Percentiles rank a stretch among this genome's conserved stretches.
phyloP scores from a whole-genome alignment of 768 basidiomycete species.

The Auricularia auricula-judae region DNA sequence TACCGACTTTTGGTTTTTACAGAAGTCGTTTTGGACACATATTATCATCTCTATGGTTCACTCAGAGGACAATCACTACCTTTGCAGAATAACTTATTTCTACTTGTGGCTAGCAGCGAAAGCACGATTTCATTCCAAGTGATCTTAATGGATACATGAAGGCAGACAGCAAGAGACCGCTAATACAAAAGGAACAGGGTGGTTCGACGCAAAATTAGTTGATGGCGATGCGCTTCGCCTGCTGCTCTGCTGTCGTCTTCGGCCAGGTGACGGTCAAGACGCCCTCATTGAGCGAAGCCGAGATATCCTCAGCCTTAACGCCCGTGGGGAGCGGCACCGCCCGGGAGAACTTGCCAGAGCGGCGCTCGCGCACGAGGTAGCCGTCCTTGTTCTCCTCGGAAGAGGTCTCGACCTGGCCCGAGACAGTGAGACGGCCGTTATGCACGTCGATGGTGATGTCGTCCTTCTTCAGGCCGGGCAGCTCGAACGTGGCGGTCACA shows the following conservation, averaged over 20 bases:
- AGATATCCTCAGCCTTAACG: slow-evolving; percentile 28
- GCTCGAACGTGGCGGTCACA: slow-evolving; percentile 45
- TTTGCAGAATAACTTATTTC: too few relatives aligned
- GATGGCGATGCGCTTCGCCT: not conserved
- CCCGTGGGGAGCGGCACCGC: slow-evolving; percentile 37
- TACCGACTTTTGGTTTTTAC: too few relatives aligned
- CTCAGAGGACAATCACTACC: too few relatives aligned
- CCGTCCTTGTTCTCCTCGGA: slow-evolving; percentile 20
- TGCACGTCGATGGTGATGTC: slow-evolving; percentile 23
- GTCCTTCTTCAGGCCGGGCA: slow-evolving; percentile 43
- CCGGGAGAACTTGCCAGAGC: slow-evolving; percentile 40
- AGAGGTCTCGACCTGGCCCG: slow-evolving; percentile 29
- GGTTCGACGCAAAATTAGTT: not conserved
- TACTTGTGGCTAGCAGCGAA: too few relatives aligned
- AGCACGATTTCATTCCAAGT: too few relatives aligned
- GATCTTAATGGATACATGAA: not conserved
- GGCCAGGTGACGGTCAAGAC: slow-evolving; percentile 43
- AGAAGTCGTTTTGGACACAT: too few relatives aligned
- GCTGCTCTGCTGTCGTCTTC: slow-evolving; percentile 25
- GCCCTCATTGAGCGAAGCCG: slow-evolving; percentile 41
- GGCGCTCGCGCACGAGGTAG: slow-evolving; percentile 36
- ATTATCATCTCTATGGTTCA: too few relatives aligned
- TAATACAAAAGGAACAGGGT: not conserved
- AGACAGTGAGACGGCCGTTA: slow-evolving; percentile 35
- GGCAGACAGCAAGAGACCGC: not conserved